Conservation (phyloP, 129 eudicot genomes). For the Silybum marianum region DNA sequence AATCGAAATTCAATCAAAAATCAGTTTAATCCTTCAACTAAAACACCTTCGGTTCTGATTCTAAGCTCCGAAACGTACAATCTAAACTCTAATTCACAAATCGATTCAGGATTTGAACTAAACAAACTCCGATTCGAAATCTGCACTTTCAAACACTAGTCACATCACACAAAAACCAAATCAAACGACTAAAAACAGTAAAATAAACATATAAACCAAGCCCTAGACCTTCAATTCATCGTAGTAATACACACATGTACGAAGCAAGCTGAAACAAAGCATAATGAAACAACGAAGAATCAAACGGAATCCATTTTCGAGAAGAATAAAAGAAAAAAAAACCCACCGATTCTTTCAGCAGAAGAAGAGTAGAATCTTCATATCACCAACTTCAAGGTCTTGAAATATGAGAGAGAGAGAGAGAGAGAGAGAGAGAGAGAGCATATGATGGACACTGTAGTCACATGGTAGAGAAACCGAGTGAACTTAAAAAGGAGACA, state of each 20-base stretch:
- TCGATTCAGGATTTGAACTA: not conserved
- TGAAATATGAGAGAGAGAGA: not conserved
- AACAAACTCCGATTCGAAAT: slow-evolving; percentile 9
- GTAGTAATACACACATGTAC: not conserved
- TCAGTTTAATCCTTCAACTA: slow-evolving; percentile 8
- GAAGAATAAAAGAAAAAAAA: slow-evolving; percentile 5
- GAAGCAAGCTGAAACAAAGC: slow-evolving; percentile 13
- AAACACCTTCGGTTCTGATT: not conserved
- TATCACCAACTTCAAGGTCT: slow-evolving; percentile 36
- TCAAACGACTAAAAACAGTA: slow-evolving; percentile 14
- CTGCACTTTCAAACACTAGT: slow-evolving; percentile 1
- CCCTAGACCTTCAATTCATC: slow-evolving; percentile 14
- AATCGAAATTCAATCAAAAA: not conserved
- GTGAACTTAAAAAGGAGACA: slow-evolving; percentile 31
- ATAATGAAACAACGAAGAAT: slow-evolving; percentile 16
- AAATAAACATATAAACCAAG: slow-evolving; percentile 13
- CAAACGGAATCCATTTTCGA: slow-evolving; percentile 9
- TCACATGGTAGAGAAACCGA: slow-evolving; percentile 46
- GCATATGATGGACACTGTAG: slow-evolving; percentile 24
- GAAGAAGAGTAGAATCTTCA: slow-evolving; percentile 35
- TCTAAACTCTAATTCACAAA: slow-evolving; percentile 18
- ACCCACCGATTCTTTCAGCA: slow-evolving; percentile 28
- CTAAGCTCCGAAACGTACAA: slow-evolving; percentile 19
- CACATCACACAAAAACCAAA: not conserved
- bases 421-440: slow-evolving; percentile 23